These are phyloP conservation scores for Fusarium nematophilum DNA, from an alignment of 2,329 filamentous ascomycete species.

Conservation along the genomic window DNA sequence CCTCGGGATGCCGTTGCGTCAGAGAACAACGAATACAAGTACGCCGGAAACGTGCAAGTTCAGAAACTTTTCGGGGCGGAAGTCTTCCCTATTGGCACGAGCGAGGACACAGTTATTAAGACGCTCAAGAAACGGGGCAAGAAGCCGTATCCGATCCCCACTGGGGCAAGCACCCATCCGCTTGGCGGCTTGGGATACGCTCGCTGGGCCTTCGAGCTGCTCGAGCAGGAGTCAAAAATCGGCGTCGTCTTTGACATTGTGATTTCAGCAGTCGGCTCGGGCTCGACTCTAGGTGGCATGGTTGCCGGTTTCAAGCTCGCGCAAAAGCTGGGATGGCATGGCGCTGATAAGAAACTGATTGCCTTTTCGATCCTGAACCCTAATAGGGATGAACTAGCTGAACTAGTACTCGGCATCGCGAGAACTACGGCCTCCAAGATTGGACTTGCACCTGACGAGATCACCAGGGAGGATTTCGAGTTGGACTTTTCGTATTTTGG, in stretches of 20 bases:
- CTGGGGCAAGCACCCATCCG: constrained; percentile 22
- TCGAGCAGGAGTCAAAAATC: constrained; percentile 20
- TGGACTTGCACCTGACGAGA: constrained; percentile 6
- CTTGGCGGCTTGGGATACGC: constrained; percentile 25
- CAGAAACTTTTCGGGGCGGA: constrained; percentile 25
- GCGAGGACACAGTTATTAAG: constrained; percentile 3
- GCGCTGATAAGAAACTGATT: constrained; percentile 13
- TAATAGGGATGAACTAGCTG: background rate
- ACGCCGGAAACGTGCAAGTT: constrained; percentile 24
- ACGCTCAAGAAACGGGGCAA: constrained; percentile 7
- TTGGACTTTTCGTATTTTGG: constrained; percentile 17
- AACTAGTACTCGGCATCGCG: constrained; percentile 21
- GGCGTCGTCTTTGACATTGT: constrained; percentile 17
- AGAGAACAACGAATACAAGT: constrained; percentile 13
- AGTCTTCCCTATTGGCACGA: constrained; percentile 16
- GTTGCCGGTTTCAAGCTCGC: constrained; percentile 26
- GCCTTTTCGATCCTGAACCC: constrained; percentile 17
- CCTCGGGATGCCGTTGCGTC: constrained; percentile 13
- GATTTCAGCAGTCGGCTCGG: constrained; percentile 19
- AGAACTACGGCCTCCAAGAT: constrained; percentile 22
- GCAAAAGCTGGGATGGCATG: background rate
- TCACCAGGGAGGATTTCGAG: constrained; percentile 22
- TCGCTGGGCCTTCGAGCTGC: constrained; percentile 27
- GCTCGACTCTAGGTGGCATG: constrained; percentile 25
- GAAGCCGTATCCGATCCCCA: constrained; percentile 23